Base-by-base conservation (phyloP, 257 asterid species). In the Sherardia arvensis region DNA sequence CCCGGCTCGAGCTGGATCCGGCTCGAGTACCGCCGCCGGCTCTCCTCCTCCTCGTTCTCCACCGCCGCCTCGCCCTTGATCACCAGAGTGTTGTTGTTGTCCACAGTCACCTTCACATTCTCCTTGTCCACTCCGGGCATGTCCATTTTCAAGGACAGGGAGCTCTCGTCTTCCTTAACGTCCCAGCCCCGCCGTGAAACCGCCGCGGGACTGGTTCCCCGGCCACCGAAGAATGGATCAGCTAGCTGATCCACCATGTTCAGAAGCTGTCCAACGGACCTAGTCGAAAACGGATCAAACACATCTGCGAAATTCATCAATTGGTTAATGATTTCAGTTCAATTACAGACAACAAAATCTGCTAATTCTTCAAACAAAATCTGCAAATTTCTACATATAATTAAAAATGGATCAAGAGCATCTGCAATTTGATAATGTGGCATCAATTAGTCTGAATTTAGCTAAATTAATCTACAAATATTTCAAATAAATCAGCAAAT, bases 161-260 rank as follows among this genome's bases (percentile, higher is more conserved):
- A 77, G 0, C 72, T 25, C 8, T 77, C 68, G 2, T 75, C 85
- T 53, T 80, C 85, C 59, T 28, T 64, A 55, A 69, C 69, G 27
- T 77, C 78, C 85, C 80, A 80, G 8, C 73, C 80, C 53, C 85
- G 72, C 23, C 67, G 49, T 3, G 53, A 7, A 7, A 62, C 59
- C 0, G 48, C 43, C 9, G 61, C 72, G 0, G 69, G 5, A 0
- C 67, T 67, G 22, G 51, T 26, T 22, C 62, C 68, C 34, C 66
- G 68, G 1, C 65, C 30, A 0, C 64, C 27, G 1, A 21, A 8
- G 1, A 75, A 61, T 1, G 85, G 83, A 32, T 64, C 40, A 7
- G 69, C 67, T 21, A 87, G 18, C 4, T 76, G 90, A 53, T 88
- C 96, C 95, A 88, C 76, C 83, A 79, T 55, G 85, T 83, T 88